Evolutionary conservation across 129 eudicot genomes (phyloP), one percentile per base, ranked within the genome.

Genomic region (Chrysanthemum makinoi): DNA sequence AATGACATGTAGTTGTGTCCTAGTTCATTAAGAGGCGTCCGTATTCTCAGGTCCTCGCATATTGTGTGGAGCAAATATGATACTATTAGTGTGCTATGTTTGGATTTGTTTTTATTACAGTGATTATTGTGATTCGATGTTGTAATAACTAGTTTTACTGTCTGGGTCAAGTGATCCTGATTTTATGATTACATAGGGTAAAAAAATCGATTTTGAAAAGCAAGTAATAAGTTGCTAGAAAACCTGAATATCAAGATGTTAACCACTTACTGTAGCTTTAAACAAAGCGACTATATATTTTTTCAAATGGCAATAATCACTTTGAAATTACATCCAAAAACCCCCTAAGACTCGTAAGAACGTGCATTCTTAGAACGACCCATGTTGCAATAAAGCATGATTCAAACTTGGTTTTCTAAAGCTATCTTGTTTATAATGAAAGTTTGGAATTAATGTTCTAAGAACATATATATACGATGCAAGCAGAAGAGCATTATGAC

Each of bases 21-120:
- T 22, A 35, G 68, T 74, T 82, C 69, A 73, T 73, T 58, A 11
- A 52, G 26, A 65, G 62, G 11, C 70, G 16, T 65, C 66, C n/a
- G 22, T 79, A 53, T 55, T 33, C 63, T 26, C 24, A 17, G 22
- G 67, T 52, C 58, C 59, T 55, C 65, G 22, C 24, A 43, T 65
- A 74, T 57, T 67, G 12, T 26, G 58, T 59, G 61, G 58, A 66
- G 44, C 20, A 43, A 44, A 66, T 44, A 6, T 35, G 55, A 56
- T 39, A 70, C 35, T 14, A 52, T 24, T 24, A 58, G 28, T 13
- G 19, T 47, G 46, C 10, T 68, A 30, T 16, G 51, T 43, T 64
- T 16, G 10, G 50, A 64, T 16, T n/a, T 18, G 70, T 18, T 5
- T 5, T 62, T 62, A 28, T 11, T 43, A 39, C 46, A 39, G 46